Evolutionary conservation across 805 yeast genomes (phyloP), one percentile per base, ranked within the genome.

Genomic region (Candida ipomoeae): DNA sequence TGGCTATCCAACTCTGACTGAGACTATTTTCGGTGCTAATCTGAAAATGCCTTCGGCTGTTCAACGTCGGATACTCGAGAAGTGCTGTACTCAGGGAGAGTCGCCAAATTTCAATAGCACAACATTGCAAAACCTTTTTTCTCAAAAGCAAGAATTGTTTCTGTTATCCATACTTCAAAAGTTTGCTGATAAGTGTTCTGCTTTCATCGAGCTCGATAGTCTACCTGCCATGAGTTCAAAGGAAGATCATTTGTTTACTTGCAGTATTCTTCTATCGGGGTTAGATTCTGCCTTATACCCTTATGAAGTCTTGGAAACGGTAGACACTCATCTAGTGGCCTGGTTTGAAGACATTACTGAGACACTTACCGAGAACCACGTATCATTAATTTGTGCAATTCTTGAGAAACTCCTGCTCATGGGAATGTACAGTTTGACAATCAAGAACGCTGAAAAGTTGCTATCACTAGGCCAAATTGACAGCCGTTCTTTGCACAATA

Each of bases 341-440:
- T 53, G 55, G 54, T 37, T 48, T 4, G 35, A 37, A 13, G 26
- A 41, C 7, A n/a, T 15, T 3, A 20, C n/a, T 5, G 32, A 38
- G 3, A n/a, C 36, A n/a, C 41, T 40, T 6, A 11, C 20, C 14
- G 33, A 26, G 5, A 34, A 36, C 11, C 21, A 46, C 18, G 29
- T 43, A 17, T 13, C 23, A 10, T 32, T 51, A 14, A 41, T 52
- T 35, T 41, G 18, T n/a, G 38, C 21, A 2, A 43, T 53, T 8
- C 10, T 53, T 15, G 37, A 35, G 8, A 29, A 18, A 13, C 48
- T 51, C 14, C 32, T n/a, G 18, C 46, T 45, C 8, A 32, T 40
- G 49, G 57, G 55, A 11, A 47, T 51, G 17, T 51, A 36, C 36
- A 20, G 13, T n/a, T 35, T 39, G 33, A 40, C 48, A 21, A 39